These are phyloP conservation scores for Leccinellum rugosiceps DNA, from an alignment of 768 basidiomycete genomes.

Conservation along the genomic window DNA sequence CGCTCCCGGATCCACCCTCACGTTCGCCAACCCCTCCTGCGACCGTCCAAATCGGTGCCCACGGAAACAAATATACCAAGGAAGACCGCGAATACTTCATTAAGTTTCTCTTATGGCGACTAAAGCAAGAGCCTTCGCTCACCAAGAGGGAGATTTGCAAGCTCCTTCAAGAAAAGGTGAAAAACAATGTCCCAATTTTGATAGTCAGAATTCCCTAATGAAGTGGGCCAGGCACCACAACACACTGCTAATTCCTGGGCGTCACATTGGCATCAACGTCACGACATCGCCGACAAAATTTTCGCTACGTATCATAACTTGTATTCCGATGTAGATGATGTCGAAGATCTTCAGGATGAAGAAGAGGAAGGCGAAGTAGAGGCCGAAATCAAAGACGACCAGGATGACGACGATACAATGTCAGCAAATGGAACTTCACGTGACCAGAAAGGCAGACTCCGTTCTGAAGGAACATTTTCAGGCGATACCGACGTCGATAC, in stretches of 20 bases:
- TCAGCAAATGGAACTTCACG: slow-evolving; percentile 16
- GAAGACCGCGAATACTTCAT: slow-evolving; percentile 68
- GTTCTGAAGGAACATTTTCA: slow-evolving; percentile 19
- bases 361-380: slow-evolving; percentile 28
- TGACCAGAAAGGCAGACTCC: slow-evolving; percentile 17
- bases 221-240: slow-evolving; percentile 53
- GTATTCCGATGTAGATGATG: slow-evolving; percentile 31
- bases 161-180: slow-evolving; percentile 53
- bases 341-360: slow-evolving; percentile 38
- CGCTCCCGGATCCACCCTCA: slow-evolving; percentile 59
- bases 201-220: slow-evolving; percentile 2
- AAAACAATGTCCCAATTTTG: background rate
- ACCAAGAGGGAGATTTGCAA: slow-evolving; percentile 54
- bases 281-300: slow-evolving; percentile 67
- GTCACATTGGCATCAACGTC: slow-evolving; percentile 63
- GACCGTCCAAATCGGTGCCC: slow-evolving; percentile 39
- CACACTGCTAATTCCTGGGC: slow-evolving; percentile 62
- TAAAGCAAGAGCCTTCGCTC: slow-evolving; percentile 51
- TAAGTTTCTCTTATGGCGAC: slow-evolving; percentile 60
- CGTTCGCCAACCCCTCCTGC: slow-evolving; percentile 70
- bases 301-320: slow-evolving; percentile 35
- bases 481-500: slow-evolving; percentile 21
- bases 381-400: slow-evolving; percentile 20
- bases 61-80: slow-evolving; percentile 62
- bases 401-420: slow-evolving; percentile 20